A percentile compares a stretch with the other conserved stretches of the same genome.
Conservation (phyloP, 352 stramenopile genomes). For the Pythium aquatile region DNA sequence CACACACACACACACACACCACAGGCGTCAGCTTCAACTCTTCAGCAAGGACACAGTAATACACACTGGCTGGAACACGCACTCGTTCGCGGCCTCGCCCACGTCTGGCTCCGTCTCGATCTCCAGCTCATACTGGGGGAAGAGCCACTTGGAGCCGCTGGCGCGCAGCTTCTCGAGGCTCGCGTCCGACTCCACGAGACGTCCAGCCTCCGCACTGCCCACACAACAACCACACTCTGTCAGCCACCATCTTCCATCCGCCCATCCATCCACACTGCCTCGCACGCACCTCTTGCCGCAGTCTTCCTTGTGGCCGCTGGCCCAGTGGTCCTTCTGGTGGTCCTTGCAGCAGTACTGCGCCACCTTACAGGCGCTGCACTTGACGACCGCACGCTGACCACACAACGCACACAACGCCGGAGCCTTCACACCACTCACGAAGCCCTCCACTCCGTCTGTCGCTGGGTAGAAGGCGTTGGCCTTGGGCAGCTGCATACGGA, state of each 20-base stretch:
- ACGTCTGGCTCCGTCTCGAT: slow-evolving; percentile 77
- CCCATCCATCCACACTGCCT: background rate
- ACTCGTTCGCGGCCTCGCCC: slow-evolving; percentile 61
- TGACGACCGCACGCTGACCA: slow-evolving; percentile 60
- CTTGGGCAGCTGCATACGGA: slow-evolving; percentile 86
- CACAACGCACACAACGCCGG: slow-evolving; percentile 54
- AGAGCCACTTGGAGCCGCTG: slow-evolving; percentile 71
- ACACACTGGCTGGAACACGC: slow-evolving; percentile 7
- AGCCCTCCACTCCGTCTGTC: slow-evolving; percentile 39
- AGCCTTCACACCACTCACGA: slow-evolving; percentile 9
- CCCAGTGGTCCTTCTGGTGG: slow-evolving; percentile 84
- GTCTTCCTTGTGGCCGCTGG: slow-evolving; percentile 61
- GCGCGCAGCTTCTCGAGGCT: slow-evolving; percentile 32
- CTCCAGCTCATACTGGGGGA: slow-evolving; percentile 71
- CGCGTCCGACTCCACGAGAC: slow-evolving; percentile 41
- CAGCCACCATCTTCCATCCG: background rate
- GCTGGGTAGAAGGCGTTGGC: slow-evolving; percentile 90
- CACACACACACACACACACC: slow-evolving; percentile 1
- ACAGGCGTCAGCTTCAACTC: background rate
- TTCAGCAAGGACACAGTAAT: background rate
- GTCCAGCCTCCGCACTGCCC: slow-evolving; percentile 35
- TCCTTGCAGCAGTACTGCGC: slow-evolving; percentile 76
- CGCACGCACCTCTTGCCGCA: slow-evolving; percentile 51
- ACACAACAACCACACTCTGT: background rate
- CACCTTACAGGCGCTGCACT: slow-evolving; percentile 69